Base-by-base conservation (phyloP, 148 eudicot species). In the Persicaria maculosa region DNA sequence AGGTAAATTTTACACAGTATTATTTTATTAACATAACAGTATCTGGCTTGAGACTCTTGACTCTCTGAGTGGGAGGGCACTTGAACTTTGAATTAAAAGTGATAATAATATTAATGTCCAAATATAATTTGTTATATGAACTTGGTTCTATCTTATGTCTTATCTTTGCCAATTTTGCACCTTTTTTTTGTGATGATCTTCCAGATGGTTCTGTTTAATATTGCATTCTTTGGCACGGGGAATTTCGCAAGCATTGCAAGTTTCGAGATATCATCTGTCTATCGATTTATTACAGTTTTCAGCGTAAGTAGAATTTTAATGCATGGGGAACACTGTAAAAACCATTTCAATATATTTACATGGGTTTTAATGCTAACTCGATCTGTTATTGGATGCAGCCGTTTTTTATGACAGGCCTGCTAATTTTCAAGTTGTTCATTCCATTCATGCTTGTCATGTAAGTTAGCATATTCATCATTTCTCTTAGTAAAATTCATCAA, bases 391-490 rank as follows among this genome's bases (percentile, higher is more conserved):
- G 15, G n/a, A 81, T 84, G 85, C 96, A 94, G 98, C 98, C 97
- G 15, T 91, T 94, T 83, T 86, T 94, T 81, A 94, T 94, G 98
- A 87, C 98, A 73, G 96, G 90, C 75, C 90, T 94, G 74, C 93
- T 94, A 17, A 87, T 94, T 77, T 94, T 94, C 86, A 94, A 94
- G 85, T 62, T 94, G 47, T 78, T 91, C 50, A 91, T 94, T 61
- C 98, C 98, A 31, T 94, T 94, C 85, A 80, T 88, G 86, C 98
- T 94, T 74, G 98, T 94, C 81, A 90, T 94, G 98, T 94, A 88
- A 94, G 97, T 88, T 15, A 53, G 15, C 54, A 67, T 68, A 73
- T 75, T 7, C 74, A 19, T 65, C 47, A 12, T 36, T 65, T 65
- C 17, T 65, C 70, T 20, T 36, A 65, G 9, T 65, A 4, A 62